Base-by-base conservation (phyloP, 2,329 filamentous ascomycete species). In the Colletotrichum truncatum region DNA sequence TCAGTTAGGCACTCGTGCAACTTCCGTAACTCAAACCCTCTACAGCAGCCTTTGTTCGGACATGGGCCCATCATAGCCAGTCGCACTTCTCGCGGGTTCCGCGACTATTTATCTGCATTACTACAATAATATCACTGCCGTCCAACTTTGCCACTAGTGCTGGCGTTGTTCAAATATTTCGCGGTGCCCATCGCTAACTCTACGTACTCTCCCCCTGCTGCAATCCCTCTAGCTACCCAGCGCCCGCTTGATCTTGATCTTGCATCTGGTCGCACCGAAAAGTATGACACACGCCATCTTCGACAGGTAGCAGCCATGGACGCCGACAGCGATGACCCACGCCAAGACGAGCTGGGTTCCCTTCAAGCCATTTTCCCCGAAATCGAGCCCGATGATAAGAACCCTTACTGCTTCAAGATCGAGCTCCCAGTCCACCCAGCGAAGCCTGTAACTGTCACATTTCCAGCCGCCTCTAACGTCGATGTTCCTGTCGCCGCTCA, bases 311-410 rank as follows among this genome's bases (percentile, higher is more conserved):
- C 54, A 73, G 53, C 70, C 56, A 79, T 82, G 80, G 79, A 80
- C 67, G 74, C 25, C 64, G 77, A 75, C 36, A 66, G 38, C 68
- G 82, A 85, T 70, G 84, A 88, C 71, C 79, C 82, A 68, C 87
- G 89, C 52, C 75, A 81, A 58, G 79, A 83, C 48, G 89, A 91
- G 79, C 80, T 91, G 58, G 84, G 82, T 70, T 85, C 87, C 12
- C 82, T 91, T 60, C 78, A 82, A 60, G 87, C 88, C 67, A 91
- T 92, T 71, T 92, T 85, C 68, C 89, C 89, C n/a, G 89, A 91
- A 75, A 84, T 91, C 12, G 80, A 80, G 28, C 73, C 81, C 18
- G 74, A 80, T 46, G 72, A 79, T 6, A 70, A 81, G 30, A 77
- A 82, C 63, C 73, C 73, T n/a, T 83, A 84, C 70, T 79, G 78